Conservation (phyloP, 2,329 filamentous ascomycete genomes). For the Venturia effusa region DNA sequence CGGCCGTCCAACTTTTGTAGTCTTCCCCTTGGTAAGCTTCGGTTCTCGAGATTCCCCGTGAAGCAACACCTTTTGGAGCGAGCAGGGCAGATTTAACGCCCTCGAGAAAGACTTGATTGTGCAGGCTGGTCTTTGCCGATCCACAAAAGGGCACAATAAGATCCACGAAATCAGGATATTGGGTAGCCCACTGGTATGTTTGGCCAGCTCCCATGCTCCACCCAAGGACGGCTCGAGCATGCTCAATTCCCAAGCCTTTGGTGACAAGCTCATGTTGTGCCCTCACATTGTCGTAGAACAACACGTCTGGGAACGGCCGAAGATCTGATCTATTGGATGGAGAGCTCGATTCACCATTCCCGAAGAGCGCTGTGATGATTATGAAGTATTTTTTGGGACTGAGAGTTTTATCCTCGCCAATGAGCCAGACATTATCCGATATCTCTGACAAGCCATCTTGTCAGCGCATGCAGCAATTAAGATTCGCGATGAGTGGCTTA, state of each 20-base stretch:
- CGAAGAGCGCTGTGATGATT: constrained; percentile 57
- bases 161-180: constrained; percentile 56
- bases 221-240: constrained; percentile 52
- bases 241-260: constrained; percentile 47
- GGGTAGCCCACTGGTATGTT: constrained; percentile 52
- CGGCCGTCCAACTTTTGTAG: constrained; percentile 39
- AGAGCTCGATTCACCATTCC: constrained; percentile 57
- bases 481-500: constrained; percentile 21
- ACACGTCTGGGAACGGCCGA: constrained; percentile 49
- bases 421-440: constrained; percentile 63
- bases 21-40: constrained; percentile 29
- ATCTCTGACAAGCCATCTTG: constrained; percentile 33
- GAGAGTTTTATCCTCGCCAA: constrained; percentile 54
- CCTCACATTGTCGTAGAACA: constrained; percentile 58
- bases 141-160: constrained; percentile 56
- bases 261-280: constrained; percentile 59
- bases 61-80: constrained; percentile 43
- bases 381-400: constrained; percentile 57
- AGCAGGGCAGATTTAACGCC: constrained; percentile 51
- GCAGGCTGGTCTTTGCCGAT: constrained; percentile 50
- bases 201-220: constrained; percentile 65
- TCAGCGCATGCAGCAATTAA: neutral
- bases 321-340: constrained; percentile 49
- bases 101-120: constrained; percentile 59
- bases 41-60: constrained; percentile 39